phyloP scores from a whole-genome alignment of 2,329 filamentous ascomycete species.

The Neonectria neomacrospora region DNA sequence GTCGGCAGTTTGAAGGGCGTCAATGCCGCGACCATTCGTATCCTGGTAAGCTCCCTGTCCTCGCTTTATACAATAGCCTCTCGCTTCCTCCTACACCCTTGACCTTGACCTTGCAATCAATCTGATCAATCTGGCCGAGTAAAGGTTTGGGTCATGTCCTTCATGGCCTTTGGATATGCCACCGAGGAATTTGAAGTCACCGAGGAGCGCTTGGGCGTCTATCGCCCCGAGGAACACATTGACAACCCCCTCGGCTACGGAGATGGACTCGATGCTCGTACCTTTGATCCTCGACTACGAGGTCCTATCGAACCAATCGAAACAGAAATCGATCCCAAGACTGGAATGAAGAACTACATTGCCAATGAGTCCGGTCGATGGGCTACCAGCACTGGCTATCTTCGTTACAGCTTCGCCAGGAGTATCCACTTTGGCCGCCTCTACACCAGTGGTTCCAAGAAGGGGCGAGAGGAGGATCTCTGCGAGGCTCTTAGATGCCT shows the following conservation, averaged over 20 bases:
- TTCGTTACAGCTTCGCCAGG: constrained; percentile 78
- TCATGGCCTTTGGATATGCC: constrained; percentile 86
- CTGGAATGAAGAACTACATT: constrained; percentile 99
- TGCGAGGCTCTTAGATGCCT: constrained; percentile 82
- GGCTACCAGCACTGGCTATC: constrained; percentile 89
- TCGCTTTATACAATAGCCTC: too few relatives aligned
- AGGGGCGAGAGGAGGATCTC: constrained; percentile 79
- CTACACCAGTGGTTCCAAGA: constrained; percentile 73
- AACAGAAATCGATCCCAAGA: constrained; percentile 76
- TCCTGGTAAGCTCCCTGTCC: constrained; percentile 62
- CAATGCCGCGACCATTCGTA: constrained; percentile 80
- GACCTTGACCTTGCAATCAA: not conserved
- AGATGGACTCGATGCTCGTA: constrained; percentile 85
- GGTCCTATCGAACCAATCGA: constrained; percentile 79
- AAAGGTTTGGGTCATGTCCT: constrained; percentile 81
- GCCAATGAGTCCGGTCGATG: constrained; percentile 88
- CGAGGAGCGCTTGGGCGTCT: constrained; percentile 80
- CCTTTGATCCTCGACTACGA: constrained; percentile 83
- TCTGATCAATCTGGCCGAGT: constrained; percentile 12
- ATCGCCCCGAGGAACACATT: constrained; percentile 79
- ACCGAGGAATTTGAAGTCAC: constrained; percentile 88
- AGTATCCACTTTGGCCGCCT: constrained; percentile 82
- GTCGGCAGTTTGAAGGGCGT: constrained; percentile 83
- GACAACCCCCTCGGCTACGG: constrained; percentile 88
- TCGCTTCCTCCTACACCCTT: not conserved